phyloP scores from a whole-genome alignment of 805 yeast species.

The Pachysolen tannophilus region DNA sequence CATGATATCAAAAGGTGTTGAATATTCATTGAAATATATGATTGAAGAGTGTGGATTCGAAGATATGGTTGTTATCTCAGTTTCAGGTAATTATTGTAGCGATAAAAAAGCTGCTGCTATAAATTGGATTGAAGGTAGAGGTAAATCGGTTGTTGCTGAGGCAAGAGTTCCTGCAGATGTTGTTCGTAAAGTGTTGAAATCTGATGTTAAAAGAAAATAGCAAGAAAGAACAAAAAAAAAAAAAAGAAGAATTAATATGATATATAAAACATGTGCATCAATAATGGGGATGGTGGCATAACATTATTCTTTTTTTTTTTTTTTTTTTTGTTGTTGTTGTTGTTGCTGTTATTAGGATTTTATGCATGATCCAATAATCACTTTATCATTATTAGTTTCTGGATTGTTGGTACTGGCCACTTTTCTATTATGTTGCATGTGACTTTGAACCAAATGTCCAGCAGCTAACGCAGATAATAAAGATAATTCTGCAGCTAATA shows the following conservation, averaged over 20 bases:
- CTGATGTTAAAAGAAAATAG: constrained; percentile 89
- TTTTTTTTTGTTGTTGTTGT: too few relatives aligned
- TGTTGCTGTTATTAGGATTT: too few relatives aligned
- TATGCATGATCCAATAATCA: constrained; percentile 10
- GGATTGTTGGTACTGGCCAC: constrained; percentile 35
- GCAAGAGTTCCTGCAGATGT: constrained; percentile 80
- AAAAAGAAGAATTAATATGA: too few relatives aligned
- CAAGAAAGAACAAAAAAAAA: too few relatives aligned
- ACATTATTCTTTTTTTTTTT: too few relatives aligned
- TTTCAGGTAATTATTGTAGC: constrained; percentile 95
- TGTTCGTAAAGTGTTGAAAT: constrained; percentile 77
- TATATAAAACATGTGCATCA: too few relatives aligned
- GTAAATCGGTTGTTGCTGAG: constrained; percentile 95
- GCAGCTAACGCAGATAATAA: constrained; percentile 95
- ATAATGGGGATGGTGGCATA: too few relatives aligned
- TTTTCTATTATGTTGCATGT: constrained; percentile 90
- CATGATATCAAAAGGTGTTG: constrained; percentile 98
- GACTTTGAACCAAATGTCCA: constrained; percentile 96
- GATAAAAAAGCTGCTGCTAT: constrained; percentile 98
- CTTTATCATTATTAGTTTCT: constrained; percentile 14
- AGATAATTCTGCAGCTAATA: constrained; percentile 92
- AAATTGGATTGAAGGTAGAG: constrained; percentile 99
- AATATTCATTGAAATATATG: constrained; percentile 77
- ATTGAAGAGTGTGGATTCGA: constrained; percentile 82
- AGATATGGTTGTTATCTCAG: constrained; percentile 88